A percentile compares a stretch with the other conserved stretches of the same genome.
Evolutionary conservation across 2,329 filamentous ascomycete genomes (phyloP).

Genomic region (Ophiostoma ulmi): DNA sequence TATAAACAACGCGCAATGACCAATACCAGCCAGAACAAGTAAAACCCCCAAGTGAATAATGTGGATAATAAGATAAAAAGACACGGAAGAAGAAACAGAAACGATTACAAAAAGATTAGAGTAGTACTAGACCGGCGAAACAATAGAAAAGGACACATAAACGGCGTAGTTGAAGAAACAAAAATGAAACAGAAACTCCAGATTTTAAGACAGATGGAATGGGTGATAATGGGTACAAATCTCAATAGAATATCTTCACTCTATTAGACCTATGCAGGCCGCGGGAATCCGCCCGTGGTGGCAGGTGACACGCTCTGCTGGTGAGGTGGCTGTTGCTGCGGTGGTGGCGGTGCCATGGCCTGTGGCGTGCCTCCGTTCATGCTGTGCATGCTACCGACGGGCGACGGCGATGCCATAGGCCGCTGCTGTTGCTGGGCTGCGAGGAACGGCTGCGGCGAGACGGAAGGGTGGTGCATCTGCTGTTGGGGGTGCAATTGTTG

Average conservation of each 20-base stretch:
- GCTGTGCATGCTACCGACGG: conserved; percentile 13
- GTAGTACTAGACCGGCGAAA: too few relatives aligned
- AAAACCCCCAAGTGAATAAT: too few relatives aligned
- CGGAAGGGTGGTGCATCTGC: background rate
- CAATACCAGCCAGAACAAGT: too few relatives aligned
- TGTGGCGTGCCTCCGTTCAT: background rate
- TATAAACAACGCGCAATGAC: too few relatives aligned
- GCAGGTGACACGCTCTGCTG: conserved; percentile 28
- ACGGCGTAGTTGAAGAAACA: background rate
- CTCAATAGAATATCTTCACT: background rate
- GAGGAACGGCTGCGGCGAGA: background rate
- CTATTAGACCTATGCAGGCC: conserved; percentile 18
- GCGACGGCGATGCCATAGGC: conserved; percentile 12
- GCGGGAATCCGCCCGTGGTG: conserved; percentile 21
- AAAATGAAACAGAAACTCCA: background rate
- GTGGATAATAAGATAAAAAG: too few relatives aligned
- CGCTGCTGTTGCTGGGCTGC: conserved; percentile 14
- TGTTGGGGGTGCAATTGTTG: conserved; percentile 9
- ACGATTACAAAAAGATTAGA: too few relatives aligned
- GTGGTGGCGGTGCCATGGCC: conserved; percentile 1
- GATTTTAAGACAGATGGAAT: too few relatives aligned
- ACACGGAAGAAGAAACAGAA: too few relatives aligned
- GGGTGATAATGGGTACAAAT: background rate
- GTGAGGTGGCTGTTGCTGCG: conserved; percentile 10
- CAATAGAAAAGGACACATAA: background rate